Percentiles rank a stretch among this genome's conserved stretches.
Evolutionary conservation across 129 eudicot species (phyloP).

Genomic region (Silybum marianum): DNA sequence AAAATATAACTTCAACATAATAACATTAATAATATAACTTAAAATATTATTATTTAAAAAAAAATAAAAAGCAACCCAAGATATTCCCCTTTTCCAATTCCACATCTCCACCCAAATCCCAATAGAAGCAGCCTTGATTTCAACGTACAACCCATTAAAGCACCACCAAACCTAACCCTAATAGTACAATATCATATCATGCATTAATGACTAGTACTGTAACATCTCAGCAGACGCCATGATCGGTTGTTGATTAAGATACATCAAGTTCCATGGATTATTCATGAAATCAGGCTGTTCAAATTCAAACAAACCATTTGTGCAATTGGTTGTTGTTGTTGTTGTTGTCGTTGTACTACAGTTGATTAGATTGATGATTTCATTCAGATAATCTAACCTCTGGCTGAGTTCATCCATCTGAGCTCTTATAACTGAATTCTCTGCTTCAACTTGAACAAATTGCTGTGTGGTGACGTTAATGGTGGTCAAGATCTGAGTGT

Average conservation of each 20-base stretch:
- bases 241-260: constrained; percentile 67
- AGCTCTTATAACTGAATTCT: constrained; percentile 83
- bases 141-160: constrained; percentile 33
- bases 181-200: constrained; percentile 4
- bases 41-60: not conserved
- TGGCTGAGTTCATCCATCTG: constrained; percentile 75
- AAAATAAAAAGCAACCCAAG: constrained; percentile 8
- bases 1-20: not conserved
- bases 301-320: constrained; percentile 33
- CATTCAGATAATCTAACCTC: constrained; percentile 69
- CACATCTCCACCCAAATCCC: constrained; percentile 20
- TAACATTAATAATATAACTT: not conserved
- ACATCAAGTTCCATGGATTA: constrained; percentile 63
- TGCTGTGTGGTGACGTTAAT: constrained; percentile 61
- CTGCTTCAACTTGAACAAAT: constrained; percentile 61
- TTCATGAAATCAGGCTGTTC: constrained; percentile 35
- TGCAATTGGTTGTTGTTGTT: constrained; percentile 18
- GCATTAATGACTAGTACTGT: constrained; percentile 37
- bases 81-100: not conserved
- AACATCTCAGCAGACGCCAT: constrained; percentile 65
- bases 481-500: constrained; percentile 51
- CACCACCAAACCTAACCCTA: constrained; percentile 32
- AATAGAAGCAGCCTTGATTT: constrained; percentile 26
- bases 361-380: constrained; percentile 50
- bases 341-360: not conserved